phyloP scores from a whole-genome alignment of 2,329 filamentous ascomycete genomes.

The Pezicula neosporulosa region DNA sequence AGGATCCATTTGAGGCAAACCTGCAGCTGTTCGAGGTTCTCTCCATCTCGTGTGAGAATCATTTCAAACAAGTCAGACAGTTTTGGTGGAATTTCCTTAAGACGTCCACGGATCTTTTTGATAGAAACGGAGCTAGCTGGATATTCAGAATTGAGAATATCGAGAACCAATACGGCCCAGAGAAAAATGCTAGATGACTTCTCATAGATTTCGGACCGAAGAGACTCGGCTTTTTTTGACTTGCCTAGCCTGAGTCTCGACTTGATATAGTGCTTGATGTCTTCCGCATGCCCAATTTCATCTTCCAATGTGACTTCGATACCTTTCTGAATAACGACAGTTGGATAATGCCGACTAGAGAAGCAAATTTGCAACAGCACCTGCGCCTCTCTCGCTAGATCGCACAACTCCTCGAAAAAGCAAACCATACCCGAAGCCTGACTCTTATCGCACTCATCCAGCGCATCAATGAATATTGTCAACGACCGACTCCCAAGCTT shows the following conservation, averaged over 20 bases:
- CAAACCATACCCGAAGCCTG: constrained; percentile 28
- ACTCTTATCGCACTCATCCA: constrained; percentile 31
- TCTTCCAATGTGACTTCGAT: constrained; percentile 16
- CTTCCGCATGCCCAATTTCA: constrained; percentile 18
- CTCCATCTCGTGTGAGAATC: constrained; percentile 33
- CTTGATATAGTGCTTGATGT: constrained; percentile 18
- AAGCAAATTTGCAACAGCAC: constrained; percentile 15
- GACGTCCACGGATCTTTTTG: constrained; percentile 39
- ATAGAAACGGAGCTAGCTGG: constrained; percentile 22
- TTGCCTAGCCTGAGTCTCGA: constrained; percentile 13
- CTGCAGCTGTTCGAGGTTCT: constrained; percentile 36
- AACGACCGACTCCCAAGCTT: constrained; percentile 24
- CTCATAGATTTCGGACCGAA: constrained; percentile 16
- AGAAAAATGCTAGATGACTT: constrained; percentile 20
- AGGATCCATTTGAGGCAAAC: constrained; percentile 52
- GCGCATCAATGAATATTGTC: constrained; percentile 32
- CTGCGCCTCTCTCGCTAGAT: constrained; percentile 6
- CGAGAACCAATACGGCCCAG: constrained; percentile 17
- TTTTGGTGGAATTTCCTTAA: constrained; percentile 37
- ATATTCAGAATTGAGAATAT: constrained; percentile 41
- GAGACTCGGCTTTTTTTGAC: constrained; percentile 6
- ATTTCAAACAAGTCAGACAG: not conserved
- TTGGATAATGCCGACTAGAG: constrained; percentile 27
- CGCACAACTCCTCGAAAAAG: constrained; percentile 23
- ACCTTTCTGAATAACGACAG: constrained; percentile 14